phyloP scores from a whole-genome alignment of 345 rosid species.

The Eutrema heterophyllum region DNA sequence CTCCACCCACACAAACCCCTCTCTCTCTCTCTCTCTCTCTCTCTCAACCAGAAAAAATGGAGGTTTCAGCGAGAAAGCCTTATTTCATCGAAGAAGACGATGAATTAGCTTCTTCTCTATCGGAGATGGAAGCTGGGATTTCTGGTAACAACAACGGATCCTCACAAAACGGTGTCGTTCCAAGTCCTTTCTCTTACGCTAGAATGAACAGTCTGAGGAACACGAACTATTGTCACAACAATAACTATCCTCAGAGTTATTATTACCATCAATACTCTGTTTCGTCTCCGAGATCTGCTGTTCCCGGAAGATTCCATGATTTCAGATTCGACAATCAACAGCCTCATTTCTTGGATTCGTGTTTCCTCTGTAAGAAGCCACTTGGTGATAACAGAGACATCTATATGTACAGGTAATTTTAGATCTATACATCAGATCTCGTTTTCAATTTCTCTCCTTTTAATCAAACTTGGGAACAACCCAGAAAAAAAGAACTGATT shows the following conservation, averaged over 20 bases:
- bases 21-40: slow-evolving; percentile 14
- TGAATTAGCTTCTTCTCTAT: slow-evolving; percentile 52
- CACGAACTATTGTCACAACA: slow-evolving; percentile 3
- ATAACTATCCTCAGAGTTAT: slow-evolving; percentile 13
- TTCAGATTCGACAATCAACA: slow-evolving; percentile 57
- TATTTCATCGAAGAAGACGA: slow-evolving; percentile 51
- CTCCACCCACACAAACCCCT: neutral
- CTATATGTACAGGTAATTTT: slow-evolving; percentile 69
- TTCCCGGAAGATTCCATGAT: slow-evolving; percentile 52
- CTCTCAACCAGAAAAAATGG: slow-evolving; percentile 20
- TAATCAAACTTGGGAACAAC: neutral
- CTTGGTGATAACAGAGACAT: slow-evolving; percentile 69
- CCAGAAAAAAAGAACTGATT: neutral
- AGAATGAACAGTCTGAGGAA: slow-evolving; percentile 44
- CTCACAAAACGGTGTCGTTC: slow-evolving; percentile 23
- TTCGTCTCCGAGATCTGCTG: slow-evolving; percentile 52
- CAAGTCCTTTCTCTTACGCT: slow-evolving; percentile 35
- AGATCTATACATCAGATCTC: slow-evolving; percentile 17
- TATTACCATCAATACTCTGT: slow-evolving; percentile 28
- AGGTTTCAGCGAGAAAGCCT: slow-evolving; percentile 32
- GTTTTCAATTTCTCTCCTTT: neutral
- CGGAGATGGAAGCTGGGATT: slow-evolving; percentile 62
- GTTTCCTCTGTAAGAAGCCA: slow-evolving; percentile 65
- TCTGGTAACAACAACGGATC: slow-evolving; percentile 19
- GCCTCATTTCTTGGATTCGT: slow-evolving; percentile 65